Percentiles rank a stretch among this genome's conserved stretches.
Conservation (phyloP, 139 green algal species). For the Tetraselmis chui region DNA sequence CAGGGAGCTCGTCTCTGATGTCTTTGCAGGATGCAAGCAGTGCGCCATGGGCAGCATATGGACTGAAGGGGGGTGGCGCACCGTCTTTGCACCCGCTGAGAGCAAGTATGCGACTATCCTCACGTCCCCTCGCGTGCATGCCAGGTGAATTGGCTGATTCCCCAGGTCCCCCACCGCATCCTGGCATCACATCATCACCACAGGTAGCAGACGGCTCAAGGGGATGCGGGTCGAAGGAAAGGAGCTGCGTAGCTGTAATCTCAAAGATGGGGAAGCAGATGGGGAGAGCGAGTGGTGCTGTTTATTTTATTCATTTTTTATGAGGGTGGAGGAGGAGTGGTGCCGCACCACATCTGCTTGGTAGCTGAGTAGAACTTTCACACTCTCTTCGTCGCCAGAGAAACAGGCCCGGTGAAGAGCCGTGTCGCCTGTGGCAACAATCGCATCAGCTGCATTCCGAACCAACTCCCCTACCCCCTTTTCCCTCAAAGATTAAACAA, state of each 20-base stretch:
- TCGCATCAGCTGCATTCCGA: background rate
- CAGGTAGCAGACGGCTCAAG: background rate
- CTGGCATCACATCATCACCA: background rate
- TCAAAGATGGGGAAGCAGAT: too few relatives aligned
- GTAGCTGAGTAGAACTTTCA: background rate
- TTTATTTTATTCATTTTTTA: too few relatives aligned
- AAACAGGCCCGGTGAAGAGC: background rate
- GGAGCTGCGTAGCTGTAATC: too few relatives aligned
- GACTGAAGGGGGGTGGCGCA: background rate
- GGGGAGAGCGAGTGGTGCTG: too few relatives aligned
- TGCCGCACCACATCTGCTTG: background rate
- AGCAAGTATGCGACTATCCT: background rate
- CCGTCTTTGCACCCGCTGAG: background rate
- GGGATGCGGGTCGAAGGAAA: background rate
- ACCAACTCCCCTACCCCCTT: background rate
- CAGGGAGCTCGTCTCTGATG: too few relatives aligned
- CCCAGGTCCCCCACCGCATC: constrained; percentile 40
- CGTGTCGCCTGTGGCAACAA: background rate
- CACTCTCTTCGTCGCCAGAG: background rate
- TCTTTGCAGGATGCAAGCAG: too few relatives aligned
- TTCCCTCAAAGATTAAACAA: background rate
- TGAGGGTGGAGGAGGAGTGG: background rate
- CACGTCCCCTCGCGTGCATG: constrained; percentile 4
- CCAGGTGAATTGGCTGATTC: constrained; percentile 47
- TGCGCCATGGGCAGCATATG: background rate